A percentile compares a stretch with the other conserved stretches of the same genome.
These are phyloP conservation scores for Cicer bijugum DNA, from an alignment of 306 rosid genomes.

Conservation along the genomic window DNA sequence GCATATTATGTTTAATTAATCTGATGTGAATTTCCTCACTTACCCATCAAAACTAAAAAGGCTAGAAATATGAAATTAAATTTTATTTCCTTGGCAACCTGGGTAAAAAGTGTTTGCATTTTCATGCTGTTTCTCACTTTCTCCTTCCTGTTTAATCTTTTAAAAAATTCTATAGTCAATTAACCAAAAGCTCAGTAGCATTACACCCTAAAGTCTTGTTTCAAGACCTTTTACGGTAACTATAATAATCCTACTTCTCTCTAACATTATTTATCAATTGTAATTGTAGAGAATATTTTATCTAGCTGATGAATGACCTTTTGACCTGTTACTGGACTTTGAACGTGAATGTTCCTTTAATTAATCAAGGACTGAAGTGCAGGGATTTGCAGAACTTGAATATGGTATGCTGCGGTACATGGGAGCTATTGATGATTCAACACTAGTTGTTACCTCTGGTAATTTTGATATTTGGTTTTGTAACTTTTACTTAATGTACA, in stretches of 20 bases:
- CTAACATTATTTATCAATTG: slow-evolving; percentile 7
- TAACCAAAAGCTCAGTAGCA: neutral
- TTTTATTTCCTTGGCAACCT: slow-evolving; percentile 14
- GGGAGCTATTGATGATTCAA: slow-evolving; percentile 84
- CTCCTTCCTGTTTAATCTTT: slow-evolving; percentile 5
- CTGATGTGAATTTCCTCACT: neutral
- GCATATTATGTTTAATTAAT: neutral
- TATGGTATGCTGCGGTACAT: slow-evolving; percentile 86
- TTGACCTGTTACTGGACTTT: slow-evolving; percentile 18
- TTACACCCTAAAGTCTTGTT: neutral
- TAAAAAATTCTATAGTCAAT: slow-evolving; percentile 14
- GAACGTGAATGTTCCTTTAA: slow-evolving; percentile 35
- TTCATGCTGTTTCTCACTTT: slow-evolving; percentile 16
- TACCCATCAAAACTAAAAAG: slow-evolving; percentile 8
- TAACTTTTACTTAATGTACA: slow-evolving; percentile 26
- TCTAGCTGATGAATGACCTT: slow-evolving; percentile 25
- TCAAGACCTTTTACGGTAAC: neutral
- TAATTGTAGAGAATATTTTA: slow-evolving; percentile 17
- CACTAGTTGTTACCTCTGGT: slow-evolving; percentile 87
- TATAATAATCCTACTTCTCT: neutral
- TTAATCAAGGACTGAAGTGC: slow-evolving; percentile 42
- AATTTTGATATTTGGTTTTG: slow-evolving; percentile 22
- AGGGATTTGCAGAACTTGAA: slow-evolving; percentile 97
- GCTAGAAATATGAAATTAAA: neutral
- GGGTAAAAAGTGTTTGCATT: slow-evolving; percentile 4